Evolutionary conservation across 345 rosid species (phyloP), one percentile per base, ranked within the genome.

Genomic region (Turritis glabra): DNA sequence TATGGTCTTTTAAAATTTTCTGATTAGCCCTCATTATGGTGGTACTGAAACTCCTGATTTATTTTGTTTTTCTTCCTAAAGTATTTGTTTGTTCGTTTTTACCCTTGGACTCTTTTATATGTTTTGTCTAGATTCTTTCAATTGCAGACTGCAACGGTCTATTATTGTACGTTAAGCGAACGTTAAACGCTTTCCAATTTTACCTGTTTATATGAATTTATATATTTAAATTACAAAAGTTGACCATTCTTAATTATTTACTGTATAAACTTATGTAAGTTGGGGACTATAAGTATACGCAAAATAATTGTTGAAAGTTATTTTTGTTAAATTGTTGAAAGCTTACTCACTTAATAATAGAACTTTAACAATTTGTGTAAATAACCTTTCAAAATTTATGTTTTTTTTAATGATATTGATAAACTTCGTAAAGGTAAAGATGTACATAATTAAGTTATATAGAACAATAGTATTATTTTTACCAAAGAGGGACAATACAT

Each of bases 121-220:
- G 29, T 0, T 63, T 71, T 63, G 69, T 62, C 69, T 77, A 58
- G 64, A 77, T 77, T 66, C 63, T 57, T 10, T 72, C 77, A 77
- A 71, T 56, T 48, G 72, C 77, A 77, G 77, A 64, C 72, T 57
- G 67, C 72, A 77, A 77, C 80, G 76, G 77, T 58, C 77, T 77
- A 57, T 60, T 61, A 61, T 65, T 64, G 73, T 72, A 59, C 77
- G 81, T 77, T 65, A 72, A 77, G 81, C 77, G 64, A 77, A 67
- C 77, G 77, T 77, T 71, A 71, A 46, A 72, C 63, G 68, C 32
- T 59, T 66, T 77, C 56, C 72, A 66, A 66, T 72, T 52, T 57
- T 61, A 29, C 60, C 9, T 70, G 54, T 59, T 32, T 22, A 1
- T 50, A 51, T n/a, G 41, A 44, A 56, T 64, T 41, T 47, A 64